Evolutionary conservation across 176 grass and related monocot species (phyloP).

Genomic region (bread wheat (Triticum aestivum)): DNA sequence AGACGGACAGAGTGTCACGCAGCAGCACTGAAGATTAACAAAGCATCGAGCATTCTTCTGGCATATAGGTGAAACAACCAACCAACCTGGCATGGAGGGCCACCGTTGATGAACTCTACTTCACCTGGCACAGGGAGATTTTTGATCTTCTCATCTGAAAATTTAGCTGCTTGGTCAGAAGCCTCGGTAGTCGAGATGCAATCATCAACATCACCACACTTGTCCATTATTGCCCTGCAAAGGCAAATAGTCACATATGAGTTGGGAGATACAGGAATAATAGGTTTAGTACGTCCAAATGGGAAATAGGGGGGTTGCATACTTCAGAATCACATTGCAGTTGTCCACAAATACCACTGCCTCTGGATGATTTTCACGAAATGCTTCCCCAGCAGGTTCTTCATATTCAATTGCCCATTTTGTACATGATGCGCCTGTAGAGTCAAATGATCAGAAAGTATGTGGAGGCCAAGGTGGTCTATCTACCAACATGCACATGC

Average conservation of each 20-base stretch:
- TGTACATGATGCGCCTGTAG: conserved; percentile 53
- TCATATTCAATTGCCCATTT: conserved; percentile 91
- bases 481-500: background rate
- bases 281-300: conserved; percentile 2
- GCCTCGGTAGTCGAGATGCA: conserved; percentile 61
- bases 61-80: conserved; percentile 3
- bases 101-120: conserved; percentile 87
- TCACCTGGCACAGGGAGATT: conserved; percentile 65
- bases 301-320: background rate
- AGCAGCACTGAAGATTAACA: background rate
- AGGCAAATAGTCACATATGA: background rate
- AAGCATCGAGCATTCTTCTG: background rate
- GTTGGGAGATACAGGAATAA: background rate
- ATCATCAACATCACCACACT: conserved; percentile 62
- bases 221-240: conserved; percentile 64
- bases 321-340: conserved; percentile 81
- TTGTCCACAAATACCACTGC: conserved; percentile 64
- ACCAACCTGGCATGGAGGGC: conserved; percentile 73
- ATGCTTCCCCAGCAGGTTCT: conserved; percentile 70
- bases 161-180: conserved; percentile 48
- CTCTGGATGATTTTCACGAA: conserved; percentile 71
- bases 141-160: conserved; percentile 52
- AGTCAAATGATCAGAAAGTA: conserved; percentile 27
- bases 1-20: background rate
- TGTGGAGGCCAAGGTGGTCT: background rate